These are phyloP conservation scores for Theobroma cacao DNA, from an alignment of 345 rosid genomes.

Conservation along the genomic window DNA sequence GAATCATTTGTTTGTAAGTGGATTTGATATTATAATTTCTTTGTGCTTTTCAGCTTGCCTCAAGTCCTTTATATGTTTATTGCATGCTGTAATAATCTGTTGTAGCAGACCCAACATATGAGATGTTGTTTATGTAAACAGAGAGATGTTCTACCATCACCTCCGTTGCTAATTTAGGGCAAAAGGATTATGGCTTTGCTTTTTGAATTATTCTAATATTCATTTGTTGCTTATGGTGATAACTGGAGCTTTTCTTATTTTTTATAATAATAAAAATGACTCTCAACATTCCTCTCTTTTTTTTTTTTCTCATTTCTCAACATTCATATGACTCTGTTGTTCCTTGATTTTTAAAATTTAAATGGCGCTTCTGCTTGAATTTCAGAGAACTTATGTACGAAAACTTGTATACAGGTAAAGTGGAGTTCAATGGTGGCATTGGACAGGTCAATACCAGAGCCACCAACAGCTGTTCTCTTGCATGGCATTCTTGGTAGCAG, in stretches of 20 bases:
- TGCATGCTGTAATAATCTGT: neutral
- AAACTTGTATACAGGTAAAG: constrained; percentile 49
- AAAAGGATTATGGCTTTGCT: neutral
- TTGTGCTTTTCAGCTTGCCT: neutral
- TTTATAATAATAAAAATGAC: too few relatives aligned
- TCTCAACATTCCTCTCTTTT: too few relatives aligned
- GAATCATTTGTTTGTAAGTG: neutral
- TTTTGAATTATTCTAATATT: neutral
- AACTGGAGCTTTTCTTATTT: neutral
- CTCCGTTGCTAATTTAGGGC: neutral
- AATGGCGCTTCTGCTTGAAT: neutral
- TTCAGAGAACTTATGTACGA: neutral
- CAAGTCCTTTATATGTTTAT: neutral
- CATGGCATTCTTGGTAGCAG: constrained; percentile 91
- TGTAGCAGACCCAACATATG: neutral
- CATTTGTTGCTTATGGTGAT: neutral
- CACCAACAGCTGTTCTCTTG: constrained; percentile 90
- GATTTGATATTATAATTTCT: neutral
- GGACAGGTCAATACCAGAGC: constrained; percentile 69
- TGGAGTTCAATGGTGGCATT: constrained; percentile 54
- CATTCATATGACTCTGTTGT: neutral
- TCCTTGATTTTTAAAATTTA: neutral
- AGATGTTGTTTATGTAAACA: neutral
- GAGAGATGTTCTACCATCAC: neutral
- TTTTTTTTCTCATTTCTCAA: neutral